A percentile compares a stretch with the other conserved stretches of the same genome.
These are phyloP conservation scores for Neurospora cerealis DNA, from an alignment of 495 filamentous ascomycete genomes.

Conservation along the genomic window DNA sequence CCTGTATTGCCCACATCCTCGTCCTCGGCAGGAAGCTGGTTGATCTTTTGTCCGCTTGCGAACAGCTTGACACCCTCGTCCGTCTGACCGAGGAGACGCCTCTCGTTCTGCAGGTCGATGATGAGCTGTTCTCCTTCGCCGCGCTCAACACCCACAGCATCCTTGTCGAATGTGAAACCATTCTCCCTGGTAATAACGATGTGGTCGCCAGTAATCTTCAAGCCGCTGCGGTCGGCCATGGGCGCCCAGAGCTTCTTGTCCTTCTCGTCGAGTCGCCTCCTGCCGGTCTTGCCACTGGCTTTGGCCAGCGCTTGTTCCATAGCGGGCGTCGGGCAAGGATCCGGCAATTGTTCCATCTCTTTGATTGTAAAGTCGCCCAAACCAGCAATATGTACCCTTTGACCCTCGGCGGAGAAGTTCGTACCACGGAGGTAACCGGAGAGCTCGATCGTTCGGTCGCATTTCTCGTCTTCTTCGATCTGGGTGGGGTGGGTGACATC, in stretches of 20 bases:
- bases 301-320: slow-evolving; percentile 80
- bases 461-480: slow-evolving; percentile 78
- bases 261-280: slow-evolving; percentile 80
- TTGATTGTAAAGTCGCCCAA: slow-evolving; percentile 87
- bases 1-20: slow-evolving; percentile 38
- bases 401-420: slow-evolving; percentile 81
- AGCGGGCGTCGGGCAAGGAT: slow-evolving; percentile 89
- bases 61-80: slow-evolving; percentile 78
- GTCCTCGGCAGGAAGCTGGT: slow-evolving; percentile 48
- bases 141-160: slow-evolving; percentile 55
- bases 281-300: slow-evolving; percentile 63
- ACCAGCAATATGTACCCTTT: slow-evolving; percentile 84
- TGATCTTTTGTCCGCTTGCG: slow-evolving; percentile 59
- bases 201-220: slow-evolving; percentile 53
- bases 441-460: slow-evolving; percentile 79
- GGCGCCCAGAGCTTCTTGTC: slow-evolving; percentile 92
- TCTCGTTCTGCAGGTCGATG: slow-evolving; percentile 75
- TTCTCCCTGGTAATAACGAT: slow-evolving; percentile 50
- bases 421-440: slow-evolving; percentile 95
- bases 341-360: slow-evolving; percentile 74
- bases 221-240: slow-evolving; percentile 94
- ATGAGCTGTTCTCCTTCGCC: slow-evolving; percentile 91
- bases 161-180: slow-evolving; percentile 66
- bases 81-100: slow-evolving; percentile 70
- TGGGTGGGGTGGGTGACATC: slow-evolving; percentile 88